Conservation (phyloP, 352 stramenopile genomes). For the Phytophthora colocasiae region DNA sequence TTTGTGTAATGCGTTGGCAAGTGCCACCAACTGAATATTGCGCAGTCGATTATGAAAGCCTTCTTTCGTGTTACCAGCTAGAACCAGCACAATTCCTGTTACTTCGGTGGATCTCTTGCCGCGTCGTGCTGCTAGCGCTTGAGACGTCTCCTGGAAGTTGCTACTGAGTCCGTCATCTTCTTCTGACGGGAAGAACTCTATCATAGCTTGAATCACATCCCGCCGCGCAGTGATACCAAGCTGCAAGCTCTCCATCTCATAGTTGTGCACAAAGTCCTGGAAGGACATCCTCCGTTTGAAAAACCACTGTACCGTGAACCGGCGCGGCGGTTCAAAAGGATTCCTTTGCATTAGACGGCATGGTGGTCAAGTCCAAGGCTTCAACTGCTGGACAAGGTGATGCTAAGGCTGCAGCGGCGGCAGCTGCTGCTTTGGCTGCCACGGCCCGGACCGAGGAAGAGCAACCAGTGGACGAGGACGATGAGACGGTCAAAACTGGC, state of each 20-base stretch:
- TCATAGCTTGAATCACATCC: slow-evolving; percentile 60
- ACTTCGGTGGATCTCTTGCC: slow-evolving; percentile 19
- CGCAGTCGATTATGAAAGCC: slow-evolving; percentile 66
- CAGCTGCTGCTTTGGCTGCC: slow-evolving; percentile 7
- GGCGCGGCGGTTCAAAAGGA: slow-evolving; percentile 33
- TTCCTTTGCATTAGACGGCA: background rate
- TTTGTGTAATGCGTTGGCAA: slow-evolving; percentile 57
- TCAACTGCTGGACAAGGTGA: slow-evolving; percentile 37
- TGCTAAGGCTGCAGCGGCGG: slow-evolving; percentile 23
- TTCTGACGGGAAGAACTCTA: slow-evolving; percentile 48
- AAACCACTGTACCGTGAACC: slow-evolving; percentile 9
- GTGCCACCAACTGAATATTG: slow-evolving; percentile 72
- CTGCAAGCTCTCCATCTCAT: slow-evolving; percentile 82
- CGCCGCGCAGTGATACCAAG: slow-evolving; percentile 67
- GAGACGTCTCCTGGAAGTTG: slow-evolving; percentile 52
- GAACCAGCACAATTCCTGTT: slow-evolving; percentile 30
- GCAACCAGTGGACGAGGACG: slow-evolving; percentile 42
- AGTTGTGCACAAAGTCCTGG: slow-evolving; percentile 73
- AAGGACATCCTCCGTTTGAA: slow-evolving; percentile 46
- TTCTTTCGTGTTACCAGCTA: slow-evolving; percentile 65
- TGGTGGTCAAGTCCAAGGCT: slow-evolving; percentile 30
- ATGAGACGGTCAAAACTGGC: slow-evolving; percentile 46
- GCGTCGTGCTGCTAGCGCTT: slow-evolving; percentile 55
- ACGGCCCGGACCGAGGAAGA: slow-evolving; percentile 36
- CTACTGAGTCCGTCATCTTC: slow-evolving; percentile 38